Conservation (phyloP, 345 rosid genomes). For the Excoecaria cochinchinensis region DNA sequence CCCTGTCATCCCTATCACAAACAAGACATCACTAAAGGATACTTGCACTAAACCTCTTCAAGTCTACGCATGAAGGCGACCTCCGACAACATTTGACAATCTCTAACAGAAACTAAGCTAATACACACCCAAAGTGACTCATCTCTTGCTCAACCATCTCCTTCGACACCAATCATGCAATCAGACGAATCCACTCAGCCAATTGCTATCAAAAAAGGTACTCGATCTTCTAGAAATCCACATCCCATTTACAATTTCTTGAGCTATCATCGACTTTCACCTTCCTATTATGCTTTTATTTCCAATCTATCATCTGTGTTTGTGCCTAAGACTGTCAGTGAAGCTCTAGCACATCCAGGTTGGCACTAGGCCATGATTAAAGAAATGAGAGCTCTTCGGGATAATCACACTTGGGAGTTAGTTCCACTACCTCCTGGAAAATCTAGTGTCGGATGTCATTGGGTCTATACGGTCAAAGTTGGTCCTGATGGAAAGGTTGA, state of each 20-base stretch:
- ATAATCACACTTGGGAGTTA: not conserved
- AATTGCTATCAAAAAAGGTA: not conserved
- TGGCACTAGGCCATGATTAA: not conserved
- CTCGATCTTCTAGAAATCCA: not conserved
- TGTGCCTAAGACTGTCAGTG: not conserved
- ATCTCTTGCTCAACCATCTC: not conserved
- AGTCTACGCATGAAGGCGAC: not conserved
- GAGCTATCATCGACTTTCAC: not conserved
- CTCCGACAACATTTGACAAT: not conserved
- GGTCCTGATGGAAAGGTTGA: no score
- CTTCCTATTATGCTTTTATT: not conserved
- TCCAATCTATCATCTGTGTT: not conserved
- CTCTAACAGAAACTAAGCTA: not conserved
- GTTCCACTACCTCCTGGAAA: not conserved
- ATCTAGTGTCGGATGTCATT: no score
- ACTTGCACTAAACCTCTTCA: not conserved
- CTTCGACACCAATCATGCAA: not conserved
- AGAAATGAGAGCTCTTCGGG: no score
- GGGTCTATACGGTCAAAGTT: not conserved
- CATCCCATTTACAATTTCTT: not conserved
- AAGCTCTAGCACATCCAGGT: not conserved
- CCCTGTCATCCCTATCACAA: not conserved
- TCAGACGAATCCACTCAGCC: not conserved
- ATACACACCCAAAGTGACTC: not conserved
- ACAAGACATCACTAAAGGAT: not conserved